A percentile compares a stretch with the other conserved stretches of the same genome.
These are phyloP conservation scores for Entomortierella parvispora DNA, from an alignment of 192 early-diverging fungal species.

Conservation along the genomic window DNA sequence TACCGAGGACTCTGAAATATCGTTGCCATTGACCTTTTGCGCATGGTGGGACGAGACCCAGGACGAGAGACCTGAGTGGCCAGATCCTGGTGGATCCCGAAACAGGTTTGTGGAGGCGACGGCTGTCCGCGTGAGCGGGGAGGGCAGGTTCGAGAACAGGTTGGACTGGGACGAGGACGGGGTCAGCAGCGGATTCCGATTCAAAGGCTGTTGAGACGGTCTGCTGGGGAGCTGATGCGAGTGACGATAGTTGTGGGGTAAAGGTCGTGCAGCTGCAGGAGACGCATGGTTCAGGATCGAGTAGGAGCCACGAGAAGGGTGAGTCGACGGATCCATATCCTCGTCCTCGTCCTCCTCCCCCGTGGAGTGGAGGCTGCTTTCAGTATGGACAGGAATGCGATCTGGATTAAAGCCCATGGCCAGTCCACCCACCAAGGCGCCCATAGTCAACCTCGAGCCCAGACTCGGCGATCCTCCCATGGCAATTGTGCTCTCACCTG, in stretches of 20 bases:
- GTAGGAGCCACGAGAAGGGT: neutral
- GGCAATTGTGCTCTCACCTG: neutral
- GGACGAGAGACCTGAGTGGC: neutral
- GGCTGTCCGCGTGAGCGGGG: slow-evolving; percentile 22
- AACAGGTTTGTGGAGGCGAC: slow-evolving; percentile 14
- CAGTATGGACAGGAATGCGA: neutral
- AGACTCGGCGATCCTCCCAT: slow-evolving; percentile 20
- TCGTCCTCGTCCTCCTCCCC: too few species aligned
- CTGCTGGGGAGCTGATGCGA: slow-evolving; percentile 6
- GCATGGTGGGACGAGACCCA: slow-evolving; percentile 24
- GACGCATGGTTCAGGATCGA: slow-evolving; percentile 14
- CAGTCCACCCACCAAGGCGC: slow-evolving; percentile 3
- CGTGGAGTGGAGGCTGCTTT: neutral
- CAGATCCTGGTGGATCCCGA: slow-evolving; percentile 14
- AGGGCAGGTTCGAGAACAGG: slow-evolving; percentile 44
- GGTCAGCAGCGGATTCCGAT: slow-evolving; percentile 31
- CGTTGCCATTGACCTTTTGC: slow-evolving; percentile 2
- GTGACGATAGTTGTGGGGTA: slow-evolving; percentile 12
- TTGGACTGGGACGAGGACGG: slow-evolving; percentile 43
- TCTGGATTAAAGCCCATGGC: neutral
- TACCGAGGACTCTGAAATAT: slow-evolving; percentile 12
- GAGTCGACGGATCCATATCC: too few species aligned
- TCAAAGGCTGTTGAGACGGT: neutral
- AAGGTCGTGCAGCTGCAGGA: neutral
- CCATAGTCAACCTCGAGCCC: slow-evolving; percentile 18